Base-by-base conservation (phyloP, 306 rosid species). In the Psophocarpus tetragonolobus region DNA sequence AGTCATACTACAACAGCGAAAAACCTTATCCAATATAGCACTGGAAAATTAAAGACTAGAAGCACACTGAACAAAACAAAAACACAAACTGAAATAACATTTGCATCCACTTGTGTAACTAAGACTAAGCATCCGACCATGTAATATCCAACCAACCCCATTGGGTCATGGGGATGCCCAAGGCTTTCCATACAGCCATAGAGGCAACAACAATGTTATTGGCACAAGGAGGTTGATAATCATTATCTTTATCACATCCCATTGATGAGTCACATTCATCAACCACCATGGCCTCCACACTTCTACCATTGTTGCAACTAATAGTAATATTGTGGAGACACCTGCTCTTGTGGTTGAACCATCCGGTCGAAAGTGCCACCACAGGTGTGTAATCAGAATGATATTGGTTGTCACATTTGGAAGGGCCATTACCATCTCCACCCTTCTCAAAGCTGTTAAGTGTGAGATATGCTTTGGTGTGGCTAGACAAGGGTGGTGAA, bases 201-300 rank as follows among this genome's bases (percentile, higher is more conserved):
- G 81, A 83, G 47, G 87, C 84, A 74, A 75, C 91, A 17, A 85
- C 87, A 51, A 85, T 53, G 74, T 83, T 80, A 71, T 85, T 83
- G 23, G 79, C 20, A 32, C 92, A 86, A 0, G 90, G 83, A 53
- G 88, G 84, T 27, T 82, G 86, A 32, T 33, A 86, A 44, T 71
- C 88, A 73, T 87, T 80, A 0, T 76, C 81, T 2, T 21, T 18
- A 58, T 84, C 88, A 66, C 90, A 88, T 27, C 91, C 89, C 29
- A 8, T 74, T 1, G 77, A 83, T 0, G 89, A 89, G 77, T 89
- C 88, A 68, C 91, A 87, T 58, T 86, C 83, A 18, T 87, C 89
- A 8, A 89, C 87, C 33, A 89, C 93, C 79, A 8, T 80, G 4
- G 87, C 87, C 30, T 29, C 71, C 82, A 89, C 88, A 17, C 77